Conservation (phyloP, 2,329 filamentous ascomycete species). For the Aureobasidium namibiae region DNA sequence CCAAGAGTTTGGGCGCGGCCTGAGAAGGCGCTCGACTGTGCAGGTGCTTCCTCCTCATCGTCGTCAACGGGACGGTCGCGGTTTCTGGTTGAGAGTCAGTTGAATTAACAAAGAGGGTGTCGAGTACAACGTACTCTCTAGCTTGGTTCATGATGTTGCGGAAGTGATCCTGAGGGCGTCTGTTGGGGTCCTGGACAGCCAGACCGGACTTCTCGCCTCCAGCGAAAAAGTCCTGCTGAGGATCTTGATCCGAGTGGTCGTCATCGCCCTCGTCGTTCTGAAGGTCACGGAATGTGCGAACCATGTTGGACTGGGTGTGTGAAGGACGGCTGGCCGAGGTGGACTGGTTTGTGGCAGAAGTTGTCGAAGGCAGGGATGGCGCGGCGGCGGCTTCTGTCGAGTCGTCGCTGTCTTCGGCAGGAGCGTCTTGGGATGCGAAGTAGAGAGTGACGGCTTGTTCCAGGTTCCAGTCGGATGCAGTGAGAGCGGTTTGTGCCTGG, state of each 20-base stretch:
- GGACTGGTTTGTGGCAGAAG: slow-evolving; percentile 10
- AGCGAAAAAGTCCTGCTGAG: slow-evolving; percentile 64
- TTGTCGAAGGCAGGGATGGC: slow-evolving; percentile 12
- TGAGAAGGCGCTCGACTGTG: slow-evolving; percentile 43
- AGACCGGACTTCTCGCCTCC: slow-evolving; percentile 79
- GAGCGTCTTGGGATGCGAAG: slow-evolving; percentile 31
- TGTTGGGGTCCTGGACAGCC: slow-evolving; percentile 53
- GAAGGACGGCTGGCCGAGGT: slow-evolving; percentile 14
- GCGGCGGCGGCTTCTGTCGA: slow-evolving; percentile 17
- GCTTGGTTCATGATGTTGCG: slow-evolving; percentile 42
- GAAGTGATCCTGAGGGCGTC: slow-evolving; percentile 34
- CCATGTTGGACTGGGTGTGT: slow-evolving; percentile 22
- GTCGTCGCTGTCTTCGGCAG: slow-evolving; percentile 27
- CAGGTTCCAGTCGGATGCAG: slow-evolving; percentile 37
- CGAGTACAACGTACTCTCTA: slow-evolving; percentile 29
- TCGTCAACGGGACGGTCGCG: slow-evolving; percentile 46
- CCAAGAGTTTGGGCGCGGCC: slow-evolving; percentile 70
- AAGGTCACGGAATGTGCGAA: slow-evolving; percentile 38
- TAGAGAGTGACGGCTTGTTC: slow-evolving; percentile 37
- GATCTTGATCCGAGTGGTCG: slow-evolving; percentile 52
- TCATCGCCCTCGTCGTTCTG: slow-evolving; percentile 43
- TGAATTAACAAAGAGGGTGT: background rate
- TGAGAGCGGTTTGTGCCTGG: slow-evolving; percentile 38
- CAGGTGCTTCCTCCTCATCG: slow-evolving; percentile 41
- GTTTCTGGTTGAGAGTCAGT: slow-evolving; percentile 40